Base-by-base conservation (phyloP, 163 green algal species). In the Volvox carteri region DNA sequence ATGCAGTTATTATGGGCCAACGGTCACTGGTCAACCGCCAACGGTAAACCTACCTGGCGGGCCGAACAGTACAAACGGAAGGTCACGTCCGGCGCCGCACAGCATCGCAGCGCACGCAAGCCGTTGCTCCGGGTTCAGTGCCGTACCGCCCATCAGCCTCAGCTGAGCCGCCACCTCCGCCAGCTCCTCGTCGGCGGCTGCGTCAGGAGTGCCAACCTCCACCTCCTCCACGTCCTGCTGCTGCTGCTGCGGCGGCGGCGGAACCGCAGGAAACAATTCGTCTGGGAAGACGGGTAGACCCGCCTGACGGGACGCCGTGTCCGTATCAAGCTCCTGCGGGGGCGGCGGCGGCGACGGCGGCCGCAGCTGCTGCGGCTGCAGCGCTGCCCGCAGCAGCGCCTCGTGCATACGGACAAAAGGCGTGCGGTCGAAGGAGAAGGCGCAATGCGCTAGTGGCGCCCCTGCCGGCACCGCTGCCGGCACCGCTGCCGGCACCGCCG, bases 31-130 rank as follows among this genome's bases (percentile, higher is more conserved):
- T 33, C 18, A 72, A 37, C 37, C 23, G 28, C 3, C 7, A 72
- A 37, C 60, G 25, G 18, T 37, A 50, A 1, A 83, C 79, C 14
- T 60, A 87, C 80, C 80, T 9, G 83, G 83, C 16, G 83, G 83
- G 39, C 83, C 83, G n/a, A 88, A 88, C 35, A 88, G 70, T 23
- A 88, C 83, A 50, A 88, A 88, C 28, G 83, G 83, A 6, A 60
- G 50, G 1, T 46, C 48, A 23, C 58, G 23, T 7, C 78, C 78
- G 5, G 25, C 78, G 42, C 78, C 56, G 25, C 37, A 42, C 35
- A 88, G 35, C 68, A 88, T 37, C 11, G 83, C 83, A 7, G 68
- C 83, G 25, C 48, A 70, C 50, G 83, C 70, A 21, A 88, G 4
- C 12, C 83, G 83, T 72, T 88, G 83, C 67, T 88, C 83, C 2